Conservation (phyloP, 2,329 filamentous ascomycete genomes). For the Aspergillus sp. region DNA sequence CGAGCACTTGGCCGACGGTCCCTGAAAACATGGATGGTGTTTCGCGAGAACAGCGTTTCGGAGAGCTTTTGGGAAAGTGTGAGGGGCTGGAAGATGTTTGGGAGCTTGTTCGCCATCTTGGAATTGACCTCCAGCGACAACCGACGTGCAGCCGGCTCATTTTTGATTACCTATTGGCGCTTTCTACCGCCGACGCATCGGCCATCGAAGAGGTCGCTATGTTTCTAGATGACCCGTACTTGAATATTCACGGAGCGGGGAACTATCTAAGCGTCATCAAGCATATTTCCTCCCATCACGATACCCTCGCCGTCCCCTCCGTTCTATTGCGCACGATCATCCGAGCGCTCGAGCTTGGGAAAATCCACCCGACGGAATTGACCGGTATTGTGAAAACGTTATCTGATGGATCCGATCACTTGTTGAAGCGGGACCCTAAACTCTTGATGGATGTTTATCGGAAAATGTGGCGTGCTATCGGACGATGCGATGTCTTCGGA, state of each 20-base stretch:
- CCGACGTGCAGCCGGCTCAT: slow-evolving; percentile 35
- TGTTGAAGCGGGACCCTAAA: slow-evolving; percentile 9
- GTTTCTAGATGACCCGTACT: slow-evolving; percentile 35
- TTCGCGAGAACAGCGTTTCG: slow-evolving; percentile 13
- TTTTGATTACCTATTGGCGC: slow-evolving; percentile 29
- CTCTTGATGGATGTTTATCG: slow-evolving; percentile 23
- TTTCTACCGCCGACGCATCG: slow-evolving; percentile 7
- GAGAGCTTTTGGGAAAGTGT: slow-evolving; percentile 17
- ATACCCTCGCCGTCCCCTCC: slow-evolving; percentile 15
- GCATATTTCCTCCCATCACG: slow-evolving; percentile 19
- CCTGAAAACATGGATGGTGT: background rate
- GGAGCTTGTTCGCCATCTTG: slow-evolving; percentile 23
- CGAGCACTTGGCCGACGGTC: background rate
- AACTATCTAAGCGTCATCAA: slow-evolving; percentile 34
- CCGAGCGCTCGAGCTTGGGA: slow-evolving; percentile 32
- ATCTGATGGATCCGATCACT: slow-evolving; percentile 4
- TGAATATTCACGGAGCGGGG: slow-evolving; percentile 34
- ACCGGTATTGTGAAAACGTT: slow-evolving; percentile 28
- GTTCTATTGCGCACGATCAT: slow-evolving; percentile 25
- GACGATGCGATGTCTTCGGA: slow-evolving; percentile 31
- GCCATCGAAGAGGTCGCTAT: slow-evolving; percentile 22
- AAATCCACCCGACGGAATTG: slow-evolving; percentile 33
- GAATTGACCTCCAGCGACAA: slow-evolving; percentile 33
- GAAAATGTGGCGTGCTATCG: slow-evolving; percentile 37
- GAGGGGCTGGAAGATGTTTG: slow-evolving; percentile 28